phyloP scores from a whole-genome alignment of 306 rosid species.

The Citrullus amarus region DNA sequence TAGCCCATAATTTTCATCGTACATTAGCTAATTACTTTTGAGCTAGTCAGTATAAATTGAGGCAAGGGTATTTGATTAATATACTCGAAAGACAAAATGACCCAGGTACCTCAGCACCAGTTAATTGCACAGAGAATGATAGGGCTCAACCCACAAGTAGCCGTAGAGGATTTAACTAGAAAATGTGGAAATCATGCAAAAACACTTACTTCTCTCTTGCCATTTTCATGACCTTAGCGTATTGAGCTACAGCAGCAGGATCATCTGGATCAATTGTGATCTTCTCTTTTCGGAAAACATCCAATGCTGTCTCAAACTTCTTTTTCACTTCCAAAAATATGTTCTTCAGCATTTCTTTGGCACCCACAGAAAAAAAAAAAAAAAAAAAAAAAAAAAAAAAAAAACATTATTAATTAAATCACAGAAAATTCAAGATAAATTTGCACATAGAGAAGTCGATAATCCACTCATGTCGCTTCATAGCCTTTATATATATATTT shows the following conservation, averaged over 20 bases:
- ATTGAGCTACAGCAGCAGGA: slow-evolving; percentile 77
- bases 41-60: background rate
- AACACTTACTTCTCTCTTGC: slow-evolving; percentile 70
- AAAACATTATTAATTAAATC: slow-evolving; percentile 16
- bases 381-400: background rate
- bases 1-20: background rate
- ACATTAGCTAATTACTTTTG: background rate
- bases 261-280: slow-evolving; percentile 83
- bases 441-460: background rate
- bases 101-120: background rate
- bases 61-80: background rate
- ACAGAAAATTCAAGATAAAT: background rate
- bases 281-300: slow-evolving; percentile 70
- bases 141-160: background rate
- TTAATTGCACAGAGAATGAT: background rate
- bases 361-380: slow-evolving; percentile 16
- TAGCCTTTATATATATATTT: background rate
- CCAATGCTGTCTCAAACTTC: slow-evolving; percentile 68
- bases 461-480: background rate
- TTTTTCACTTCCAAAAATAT: slow-evolving; percentile 68
- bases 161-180: background rate
- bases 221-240: slow-evolving; percentile 75
- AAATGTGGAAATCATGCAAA: slow-evolving; percentile 4
- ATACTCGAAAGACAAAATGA: background rate
- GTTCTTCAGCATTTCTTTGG: slow-evolving; percentile 72